A percentile compares a stretch with the other conserved stretches of the same genome.
Conservation (phyloP, 768 basidiomycete species). For the Auricularia cornea region DNA sequence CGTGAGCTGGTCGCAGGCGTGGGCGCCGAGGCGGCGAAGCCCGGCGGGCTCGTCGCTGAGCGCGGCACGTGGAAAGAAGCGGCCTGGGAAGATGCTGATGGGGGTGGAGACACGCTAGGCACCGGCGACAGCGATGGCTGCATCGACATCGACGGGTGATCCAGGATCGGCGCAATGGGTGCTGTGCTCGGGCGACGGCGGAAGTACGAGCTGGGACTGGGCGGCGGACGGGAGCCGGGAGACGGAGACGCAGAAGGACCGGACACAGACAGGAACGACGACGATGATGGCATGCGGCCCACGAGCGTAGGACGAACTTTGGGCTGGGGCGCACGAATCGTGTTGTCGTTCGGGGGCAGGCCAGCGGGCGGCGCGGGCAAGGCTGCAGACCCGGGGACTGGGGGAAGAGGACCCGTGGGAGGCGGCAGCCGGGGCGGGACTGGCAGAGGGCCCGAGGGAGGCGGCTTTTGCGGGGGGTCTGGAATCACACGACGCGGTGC, state of each 20-base stretch:
- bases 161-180: neutral
- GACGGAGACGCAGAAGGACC: neutral
- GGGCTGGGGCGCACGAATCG: neutral
- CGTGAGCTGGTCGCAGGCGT: neutral
- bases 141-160: neutral
- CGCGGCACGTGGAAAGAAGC: neutral
- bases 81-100: neutral
- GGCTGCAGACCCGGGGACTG: neutral
- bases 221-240: neutral
- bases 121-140: neutral
- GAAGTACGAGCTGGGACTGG: neutral
- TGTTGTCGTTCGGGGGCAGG: neutral
- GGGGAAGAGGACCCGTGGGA: neutral
- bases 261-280: neutral
- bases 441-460: neutral
- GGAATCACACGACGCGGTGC: neutral
- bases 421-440: neutral
- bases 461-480: neutral
- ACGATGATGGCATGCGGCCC: neutral
- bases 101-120: neutral
- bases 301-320: neutral
- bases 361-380: neutral
- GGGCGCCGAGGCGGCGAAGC: neutral
- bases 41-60: neutral
- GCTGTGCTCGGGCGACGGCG: neutral